Base-by-base conservation (phyloP, 1,284 basidiomycete genomes). In the Tetrapyrgos nigripes region DNA sequence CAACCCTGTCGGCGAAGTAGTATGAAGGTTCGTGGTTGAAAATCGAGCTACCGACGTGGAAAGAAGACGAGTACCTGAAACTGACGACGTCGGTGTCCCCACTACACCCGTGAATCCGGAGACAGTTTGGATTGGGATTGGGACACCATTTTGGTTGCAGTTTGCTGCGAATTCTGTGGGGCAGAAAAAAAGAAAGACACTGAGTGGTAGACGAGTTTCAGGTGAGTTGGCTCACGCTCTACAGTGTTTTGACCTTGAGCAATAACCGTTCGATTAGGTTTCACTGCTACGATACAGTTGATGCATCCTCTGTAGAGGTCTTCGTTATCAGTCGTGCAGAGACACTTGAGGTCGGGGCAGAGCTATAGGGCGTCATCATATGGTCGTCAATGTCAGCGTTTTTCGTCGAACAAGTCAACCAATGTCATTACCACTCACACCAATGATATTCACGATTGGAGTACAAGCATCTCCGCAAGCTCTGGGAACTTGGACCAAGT, bases 171-270 rank as follows among this genome's bases (percentile, higher is more conserved):
- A 67, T 49, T 64, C 66, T 67, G n/a, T 31, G 14, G 21, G 13
- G 29, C 9, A 29, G n/a, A 29, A 48, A 9, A 13, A 48, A 21
- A 55, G 19, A 8, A 2, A 47, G 3, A 2, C 14, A 35, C 9
- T 27, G 26, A 51, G 9, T 28, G n/a, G 29, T 6, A 9, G 11
- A n/a, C 29, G 50, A n/a, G 14, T 37, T 46, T 19, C 27, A 33
- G 35, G 24, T 28, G 27, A 31, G 19, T 21, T 13, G 28, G 53
- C 53, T 11, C 46, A 67, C 66, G 62, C 46, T 64, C 59, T n/a
- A 67, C 52, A 19, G 64, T 64, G 55, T 59, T 58, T 52, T 67
- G 66, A 11, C 60, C 66, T n/a, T 57, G 44, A 3, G 55, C 29
- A 26, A 67, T 65, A n/a, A 59, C 57, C 6, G 64, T 48, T 6